Evolutionary conservation across 305 asterid species (phyloP).

Genomic region (Nicotiana rustica): DNA sequence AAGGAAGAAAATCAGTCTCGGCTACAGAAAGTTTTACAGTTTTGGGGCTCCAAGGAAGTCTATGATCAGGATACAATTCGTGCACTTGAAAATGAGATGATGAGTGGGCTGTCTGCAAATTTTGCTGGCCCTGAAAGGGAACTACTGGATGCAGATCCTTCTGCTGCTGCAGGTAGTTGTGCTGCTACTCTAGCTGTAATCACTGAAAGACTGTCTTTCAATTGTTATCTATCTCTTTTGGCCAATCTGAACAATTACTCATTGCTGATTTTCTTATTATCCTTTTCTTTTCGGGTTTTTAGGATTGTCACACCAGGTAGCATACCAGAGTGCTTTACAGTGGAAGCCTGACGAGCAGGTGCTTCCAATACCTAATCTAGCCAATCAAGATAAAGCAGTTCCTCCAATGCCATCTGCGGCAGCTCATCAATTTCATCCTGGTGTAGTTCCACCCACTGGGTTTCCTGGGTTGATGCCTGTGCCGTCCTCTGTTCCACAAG

Average conservation of each 20-base stretch:
- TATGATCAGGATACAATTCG: slow-evolving; percentile 27
- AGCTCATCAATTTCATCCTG: slow-evolving; percentile 67
- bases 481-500: slow-evolving; percentile 58
- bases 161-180: slow-evolving; percentile 56
- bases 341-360: slow-evolving; percentile 70
- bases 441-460: slow-evolving; percentile 48
- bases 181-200: not conserved
- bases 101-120: slow-evolving; percentile 47
- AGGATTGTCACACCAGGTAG: slow-evolving; percentile 32
- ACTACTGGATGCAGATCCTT: slow-evolving; percentile 57
- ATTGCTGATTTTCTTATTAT: not conserved
- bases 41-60: slow-evolving; percentile 22
- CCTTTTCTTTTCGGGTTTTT: not conserved
- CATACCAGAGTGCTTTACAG: slow-evolving; percentile 47
- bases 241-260: not conserved
- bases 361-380: slow-evolving; percentile 41
- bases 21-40: slow-evolving; percentile 48
- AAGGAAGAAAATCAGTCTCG: slow-evolving; percentile 58
- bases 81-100: slow-evolving; percentile 60
- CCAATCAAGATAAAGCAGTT: slow-evolving; percentile 67
- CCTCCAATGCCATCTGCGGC: slow-evolving; percentile 53
- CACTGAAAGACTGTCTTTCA: not conserved
- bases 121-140: slow-evolving; percentile 56
- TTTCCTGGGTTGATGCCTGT: slow-evolving; percentile 55
- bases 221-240: not conserved